Conservation (phyloP, 2,329 filamentous ascomycete species). For the Ceratocystis albifundus region DNA sequence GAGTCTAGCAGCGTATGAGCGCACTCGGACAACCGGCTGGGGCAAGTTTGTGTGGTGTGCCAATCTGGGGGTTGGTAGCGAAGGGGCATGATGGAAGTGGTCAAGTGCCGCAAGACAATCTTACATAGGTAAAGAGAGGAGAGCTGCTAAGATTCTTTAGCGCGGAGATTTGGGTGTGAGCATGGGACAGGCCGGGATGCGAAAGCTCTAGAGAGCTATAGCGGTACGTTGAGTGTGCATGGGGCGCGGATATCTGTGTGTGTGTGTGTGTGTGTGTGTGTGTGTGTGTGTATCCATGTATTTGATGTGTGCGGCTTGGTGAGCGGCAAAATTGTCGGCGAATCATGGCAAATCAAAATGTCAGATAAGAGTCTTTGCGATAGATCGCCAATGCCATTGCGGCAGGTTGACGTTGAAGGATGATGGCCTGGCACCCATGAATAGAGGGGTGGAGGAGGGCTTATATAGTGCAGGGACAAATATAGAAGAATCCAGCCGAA, state of each 20-base stretch:
- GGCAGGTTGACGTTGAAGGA: background rate
- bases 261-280: background rate
- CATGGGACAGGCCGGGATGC: background rate
- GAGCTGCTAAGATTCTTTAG: constrained; percentile 3
- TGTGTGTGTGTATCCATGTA: background rate
- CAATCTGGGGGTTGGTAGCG: constrained; percentile 5
- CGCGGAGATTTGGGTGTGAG: background rate
- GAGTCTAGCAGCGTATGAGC: background rate
- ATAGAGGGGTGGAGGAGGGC: background rate
- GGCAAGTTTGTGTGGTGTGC: constrained; percentile 8
- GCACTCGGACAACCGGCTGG: constrained; percentile 5
- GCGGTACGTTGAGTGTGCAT: background rate
- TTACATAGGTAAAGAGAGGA: background rate
- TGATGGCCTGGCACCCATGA: background rate
- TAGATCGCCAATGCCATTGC: background rate
- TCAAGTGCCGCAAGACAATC: constrained; percentile 4
- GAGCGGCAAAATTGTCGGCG: constrained; percentile 8
- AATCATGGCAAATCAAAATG: constrained; percentile 13
- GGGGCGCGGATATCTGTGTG: background rate
- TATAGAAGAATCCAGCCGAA: background rate
- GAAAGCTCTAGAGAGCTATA: background rate
- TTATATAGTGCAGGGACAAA: constrained; percentile 7
- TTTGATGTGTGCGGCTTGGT: background rate
- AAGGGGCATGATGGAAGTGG: background rate
- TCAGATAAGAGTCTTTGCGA: constrained; percentile 4